phyloP scores from a whole-genome alignment of 1,139 yeast species.

The Yamadazyma blattariae region DNA sequence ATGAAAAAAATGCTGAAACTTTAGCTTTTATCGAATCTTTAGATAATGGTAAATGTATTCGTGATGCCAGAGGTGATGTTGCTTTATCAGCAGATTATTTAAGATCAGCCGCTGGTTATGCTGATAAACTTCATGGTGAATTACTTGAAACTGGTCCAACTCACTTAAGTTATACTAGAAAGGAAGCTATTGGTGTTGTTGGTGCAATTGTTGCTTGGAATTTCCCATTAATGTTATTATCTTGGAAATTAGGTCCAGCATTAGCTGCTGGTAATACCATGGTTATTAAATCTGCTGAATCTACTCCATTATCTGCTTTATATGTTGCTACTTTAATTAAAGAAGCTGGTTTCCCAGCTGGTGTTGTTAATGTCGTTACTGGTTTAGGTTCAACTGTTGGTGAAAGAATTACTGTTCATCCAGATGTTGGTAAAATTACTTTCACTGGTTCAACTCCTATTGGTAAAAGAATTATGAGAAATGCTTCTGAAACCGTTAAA shows the following conservation, averaged over 20 bases:
- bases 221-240: slow-evolving; percentile 79
- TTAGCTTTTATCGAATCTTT: slow-evolving; percentile 69
- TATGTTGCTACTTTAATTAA: slow-evolving; percentile 56
- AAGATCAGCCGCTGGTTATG: slow-evolving; percentile 81
- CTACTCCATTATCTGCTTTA: slow-evolving; percentile 79
- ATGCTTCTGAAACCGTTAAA: slow-evolving; percentile 68
- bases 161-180: slow-evolving; percentile 57
- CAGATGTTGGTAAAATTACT: slow-evolving; percentile 71
- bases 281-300: slow-evolving; percentile 78
- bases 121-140: slow-evolving; percentile 74
- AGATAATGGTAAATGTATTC: slow-evolving; percentile 77
- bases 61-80: slow-evolving; percentile 54
- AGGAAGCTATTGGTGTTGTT: slow-evolving; percentile 76
- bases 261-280: slow-evolving; percentile 79
- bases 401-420: slow-evolving; percentile 67
- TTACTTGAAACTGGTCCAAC: slow-evolving; percentile 60
- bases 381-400: slow-evolving; percentile 82
- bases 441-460: slow-evolving; percentile 85
- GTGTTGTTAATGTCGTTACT: slow-evolving; percentile 72
- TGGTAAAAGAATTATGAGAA: slow-evolving; percentile 72
- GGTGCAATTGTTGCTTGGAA: slow-evolving; percentile 89
- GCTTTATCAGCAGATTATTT: slow-evolving; percentile 59
- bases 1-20: slow-evolving; percentile 57
- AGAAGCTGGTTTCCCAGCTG: slow-evolving; percentile 77
- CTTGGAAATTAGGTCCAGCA: slow-evolving; percentile 88